These are phyloP conservation scores for Elaeagnus macrophylla DNA, from an alignment of 306 rosid species.

Conservation along the genomic window DNA sequence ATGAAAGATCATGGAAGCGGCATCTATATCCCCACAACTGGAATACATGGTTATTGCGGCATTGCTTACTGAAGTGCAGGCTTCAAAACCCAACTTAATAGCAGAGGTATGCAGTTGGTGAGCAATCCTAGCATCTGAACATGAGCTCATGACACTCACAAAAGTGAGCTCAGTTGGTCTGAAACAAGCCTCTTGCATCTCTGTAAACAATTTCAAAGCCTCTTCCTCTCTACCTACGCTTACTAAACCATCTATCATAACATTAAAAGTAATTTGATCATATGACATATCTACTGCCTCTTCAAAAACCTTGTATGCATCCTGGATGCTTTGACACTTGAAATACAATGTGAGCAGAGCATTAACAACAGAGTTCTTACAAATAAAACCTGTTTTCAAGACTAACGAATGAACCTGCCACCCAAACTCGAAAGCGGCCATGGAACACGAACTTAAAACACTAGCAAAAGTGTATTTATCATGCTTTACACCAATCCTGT, in stretches of 20 bases:
- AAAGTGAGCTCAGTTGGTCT: slow-evolving; percentile 50
- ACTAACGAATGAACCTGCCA: slow-evolving; percentile 49
- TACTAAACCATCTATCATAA: slow-evolving; percentile 64
- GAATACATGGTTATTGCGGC: slow-evolving; percentile 71
- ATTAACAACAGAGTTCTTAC: slow-evolving; percentile 49
- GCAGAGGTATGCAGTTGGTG: slow-evolving; percentile 48
- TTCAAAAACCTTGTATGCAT: slow-evolving; percentile 52
- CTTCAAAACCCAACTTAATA: slow-evolving; percentile 48
- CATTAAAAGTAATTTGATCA: slow-evolving; percentile 63
- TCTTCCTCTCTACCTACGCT: slow-evolving; percentile 36
- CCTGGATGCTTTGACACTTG: slow-evolving; percentile 26
- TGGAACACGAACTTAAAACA: slow-evolving; percentile 47
- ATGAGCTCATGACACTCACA: slow-evolving; percentile 71
- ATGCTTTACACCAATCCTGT: slow-evolving; percentile 33
- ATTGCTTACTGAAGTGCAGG: slow-evolving; percentile 47
- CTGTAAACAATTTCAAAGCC: slow-evolving; percentile 44
- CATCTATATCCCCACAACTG: slow-evolving; percentile 39
- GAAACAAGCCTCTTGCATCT: slow-evolving; percentile 42
- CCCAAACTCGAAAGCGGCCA: slow-evolving; percentile 44
- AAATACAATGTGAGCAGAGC: slow-evolving; percentile 68
- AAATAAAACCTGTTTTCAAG: slow-evolving; percentile 41
- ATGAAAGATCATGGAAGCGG: slow-evolving; percentile 41
- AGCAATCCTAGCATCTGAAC: slow-evolving; percentile 34
- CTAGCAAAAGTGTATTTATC: slow-evolving; percentile 54
- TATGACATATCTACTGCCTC: slow-evolving; percentile 25